A percentile compares a stretch with the other conserved stretches of the same genome.
phyloP scores from a whole-genome alignment of 2,329 filamentous ascomycete species.

The Sclerotinia trifoliorum region DNA sequence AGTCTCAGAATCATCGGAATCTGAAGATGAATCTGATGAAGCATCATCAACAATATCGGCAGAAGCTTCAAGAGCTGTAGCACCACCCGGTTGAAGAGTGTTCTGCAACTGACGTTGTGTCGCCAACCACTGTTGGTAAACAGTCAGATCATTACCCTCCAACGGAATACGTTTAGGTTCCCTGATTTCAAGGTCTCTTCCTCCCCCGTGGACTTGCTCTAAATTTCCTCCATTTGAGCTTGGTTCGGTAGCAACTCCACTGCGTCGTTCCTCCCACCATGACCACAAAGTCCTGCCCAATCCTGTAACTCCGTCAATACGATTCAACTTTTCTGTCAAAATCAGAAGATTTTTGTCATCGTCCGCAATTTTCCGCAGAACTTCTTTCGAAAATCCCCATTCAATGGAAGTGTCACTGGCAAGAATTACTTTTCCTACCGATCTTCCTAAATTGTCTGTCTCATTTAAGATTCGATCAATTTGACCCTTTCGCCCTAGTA shows the following conservation, averaged over 20 bases:
- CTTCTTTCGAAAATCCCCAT: slow-evolving; percentile 90
- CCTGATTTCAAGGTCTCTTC: slow-evolving; percentile 58
- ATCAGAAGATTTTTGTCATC: slow-evolving; percentile 82
- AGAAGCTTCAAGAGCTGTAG: slow-evolving; percentile 65
- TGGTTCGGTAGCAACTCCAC: slow-evolving; percentile 61
- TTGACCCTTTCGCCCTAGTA: slow-evolving; percentile 79
- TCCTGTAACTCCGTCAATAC: slow-evolving; percentile 36
- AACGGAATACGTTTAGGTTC: slow-evolving; percentile 64
- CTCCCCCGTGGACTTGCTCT: slow-evolving; percentile 65
- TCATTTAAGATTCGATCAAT: slow-evolving; percentile 65
- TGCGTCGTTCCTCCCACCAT: slow-evolving; percentile 69
- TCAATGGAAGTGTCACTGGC: slow-evolving; percentile 88
- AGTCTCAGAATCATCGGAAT: slow-evolving; percentile 83
- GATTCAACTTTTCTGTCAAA: slow-evolving; percentile 70
- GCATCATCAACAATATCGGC: slow-evolving; percentile 78
- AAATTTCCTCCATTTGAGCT: slow-evolving; percentile 54
- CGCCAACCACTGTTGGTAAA: slow-evolving; percentile 91
- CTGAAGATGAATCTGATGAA: slow-evolving; percentile 80
- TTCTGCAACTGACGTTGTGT: slow-evolving; percentile 85
- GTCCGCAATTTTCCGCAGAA: slow-evolving; percentile 70
- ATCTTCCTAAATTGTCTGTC: slow-evolving; percentile 45
- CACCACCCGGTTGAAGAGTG: slow-evolving; percentile 69
- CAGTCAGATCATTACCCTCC: slow-evolving; percentile 69
- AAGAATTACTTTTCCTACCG: slow-evolving; percentile 71
- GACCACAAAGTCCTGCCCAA: slow-evolving; percentile 77